Base-by-base conservation (phyloP, 345 rosid genomes). In the Aquilaria yunnanensis region DNA sequence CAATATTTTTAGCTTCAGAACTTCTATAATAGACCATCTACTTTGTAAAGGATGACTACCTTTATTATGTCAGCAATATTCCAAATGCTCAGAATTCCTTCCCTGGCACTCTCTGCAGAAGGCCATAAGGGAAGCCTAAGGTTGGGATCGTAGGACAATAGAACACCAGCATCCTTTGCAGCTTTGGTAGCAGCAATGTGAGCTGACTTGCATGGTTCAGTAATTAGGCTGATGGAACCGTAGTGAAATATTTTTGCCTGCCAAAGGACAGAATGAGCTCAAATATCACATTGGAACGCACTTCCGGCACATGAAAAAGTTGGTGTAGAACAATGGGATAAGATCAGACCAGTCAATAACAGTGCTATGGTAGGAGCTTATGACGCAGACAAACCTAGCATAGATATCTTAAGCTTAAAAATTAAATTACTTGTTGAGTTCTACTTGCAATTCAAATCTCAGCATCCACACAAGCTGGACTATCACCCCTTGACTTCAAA, bases 81-180 rank as follows among this genome's bases (percentile, higher is more conserved):
- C 97, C 99, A 94, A 71, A 94, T 82, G 79, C 91, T 81, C 23
- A 90, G 64, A 66, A 90, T 90, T 53, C 96, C 92, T 57, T 90
- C 90, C 47, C 99, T 72, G 37, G 99, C 99, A 56, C 73, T 82
- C 10, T 86, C 95, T 14, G 88, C 77, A 60, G 96, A 86, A 56
- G 96, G 79, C 99, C 99, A 94, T 66, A 93, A 66, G 0, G 98
- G 95, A 54, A 94, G 99, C 84, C 99, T 86, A 54, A 90, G 83
- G 77, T 90, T 94, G 54, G 99, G 97, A 62, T 88, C 96, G 70
- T 88, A 90, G 5, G 97, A 94, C 49, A 94, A 77, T 65, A 94
- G 5, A 53, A 71, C 95, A 67, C 99, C 96, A 30, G 97, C 96
- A 30, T 86, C 97, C 77, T 90, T 94, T 37, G 97, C 96, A 55